Base-by-base conservation (phyloP, 2,329 filamentous ascomycete species). In the Phyllosticta citrichinensis region DNA sequence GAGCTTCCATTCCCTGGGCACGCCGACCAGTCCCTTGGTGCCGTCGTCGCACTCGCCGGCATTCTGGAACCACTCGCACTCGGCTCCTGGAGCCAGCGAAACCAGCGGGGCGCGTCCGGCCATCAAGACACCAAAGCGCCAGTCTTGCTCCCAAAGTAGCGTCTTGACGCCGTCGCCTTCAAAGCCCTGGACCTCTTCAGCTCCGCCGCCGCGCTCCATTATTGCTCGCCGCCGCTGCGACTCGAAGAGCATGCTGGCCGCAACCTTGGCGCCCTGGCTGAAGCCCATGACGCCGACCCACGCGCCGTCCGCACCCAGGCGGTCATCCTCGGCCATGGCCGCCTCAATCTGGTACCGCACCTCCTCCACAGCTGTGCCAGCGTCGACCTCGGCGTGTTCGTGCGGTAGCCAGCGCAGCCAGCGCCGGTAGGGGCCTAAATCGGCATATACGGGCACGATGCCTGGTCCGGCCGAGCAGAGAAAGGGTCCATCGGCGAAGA, bases 401-500 rank as follows among this genome's bases (percentile, higher is more conserved):
- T 83, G 77, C 2, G 79, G 79, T 40, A 82, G 73, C 83, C 85
- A 89, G 57, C 85, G 80, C 60, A 89, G 75, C 83, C 83, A 85
- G 19, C 79, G 73, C 10, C 78, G 75, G 70, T 89, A 92, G 1
- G 88, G 88, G 0, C 81, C 87, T 63, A 78, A 81, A 63, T 84
- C 79, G 53, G 80, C 81, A 71, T 89, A 92, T 4, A 89, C 85
- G 14, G 79, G 72, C 20, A 83, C 72, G 14, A 91, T 82, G 64
- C 82, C 85, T 0, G 83, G 79, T 51, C 87, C 85, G 0, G 87
- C 75, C 2, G 77, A 70, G 65, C 83, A 86, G 61, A 80, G 76
- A 71, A 86, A 88, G 1, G 88, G 87, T 0, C 79, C 88, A 66
- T 91, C 83, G 65, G 83, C 84, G 74, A 87, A 93, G 68, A 88